Base-by-base conservation (phyloP, 2,329 filamentous ascomycete species). In the Pyrenophora seminiperda region DNA sequence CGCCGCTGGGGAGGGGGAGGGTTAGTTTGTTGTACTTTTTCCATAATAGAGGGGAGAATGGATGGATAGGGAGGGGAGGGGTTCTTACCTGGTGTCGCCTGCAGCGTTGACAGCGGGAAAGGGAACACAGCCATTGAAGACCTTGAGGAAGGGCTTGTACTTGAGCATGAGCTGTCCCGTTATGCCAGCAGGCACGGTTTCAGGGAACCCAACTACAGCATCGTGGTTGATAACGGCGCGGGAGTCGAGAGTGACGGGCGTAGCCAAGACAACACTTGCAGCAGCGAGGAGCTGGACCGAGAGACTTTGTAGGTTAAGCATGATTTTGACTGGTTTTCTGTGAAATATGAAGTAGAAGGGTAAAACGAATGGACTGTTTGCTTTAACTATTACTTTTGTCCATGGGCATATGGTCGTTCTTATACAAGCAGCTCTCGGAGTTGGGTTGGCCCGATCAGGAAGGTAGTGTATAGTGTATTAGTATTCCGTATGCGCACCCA, bases 51-150 rank as follows among this genome's bases (percentile, higher is more conserved):
- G 18, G 24, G 14, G 7, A 31, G 19, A 14, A n/a, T n/a, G n/a
- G n/a, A n/a, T n/a, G n/a, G 24, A 3, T 27, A 10, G 7, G 13
- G 13, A 27, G 7, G 10, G 7, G 10, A 27, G 9, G 24, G 9
- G 24, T 7, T 3, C 3, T 51, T 66, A 85, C 83, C 77, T 75
- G 13, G 80, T 85, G 58, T 86, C 76, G 2, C 84, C 84, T 0
- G 72, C 67, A 0, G 76, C 76, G 54, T 87, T 80, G 1, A 87
- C 83, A 1, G 80, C 83, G 0, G 83, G 83, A 62, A 84, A 87
- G 0, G 83, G 82, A 7, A 86, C 83, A 54, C 84, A 87, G 37
- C 84, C 83, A 58, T 82, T 81, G 14, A 77, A 75, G 4, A 85
- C 79, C 9, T 82, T 59, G 5, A 85, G 74, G 44, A 74, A 76